A percentile compares a stretch with the other conserved stretches of the same genome.
These are phyloP conservation scores for Boletus speciosus DNA, from an alignment of 768 basidiomycete genomes.

Conservation along the genomic window DNA sequence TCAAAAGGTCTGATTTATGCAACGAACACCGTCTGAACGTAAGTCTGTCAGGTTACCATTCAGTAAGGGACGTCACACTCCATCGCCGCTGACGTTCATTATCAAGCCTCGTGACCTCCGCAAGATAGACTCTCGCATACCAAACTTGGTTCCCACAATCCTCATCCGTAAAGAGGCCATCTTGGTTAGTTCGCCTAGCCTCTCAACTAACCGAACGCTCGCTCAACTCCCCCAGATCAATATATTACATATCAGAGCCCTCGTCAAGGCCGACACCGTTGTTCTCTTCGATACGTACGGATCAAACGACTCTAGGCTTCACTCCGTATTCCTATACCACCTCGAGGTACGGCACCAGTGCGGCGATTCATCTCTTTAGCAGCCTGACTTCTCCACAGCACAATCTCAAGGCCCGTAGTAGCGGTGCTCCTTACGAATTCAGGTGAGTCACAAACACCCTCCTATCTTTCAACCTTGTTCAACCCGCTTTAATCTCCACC, in stretches of 20 bases:
- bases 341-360: slow-evolving; percentile 55
- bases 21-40: slow-evolving; percentile 87
- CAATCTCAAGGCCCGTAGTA: slow-evolving; percentile 71
- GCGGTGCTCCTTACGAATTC: slow-evolving; percentile 83
- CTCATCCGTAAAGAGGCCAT: slow-evolving; percentile 85
- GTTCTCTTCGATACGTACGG: slow-evolving; percentile 92
- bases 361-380: slow-evolving; percentile 7
- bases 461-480: slow-evolving; percentile 11
- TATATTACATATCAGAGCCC: slow-evolving; percentile 90
- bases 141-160: slow-evolving; percentile 93
- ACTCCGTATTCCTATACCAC: slow-evolving; percentile 86
- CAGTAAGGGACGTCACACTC: slow-evolving; percentile 14
- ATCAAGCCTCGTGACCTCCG: slow-evolving; percentile 88
- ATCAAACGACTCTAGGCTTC: slow-evolving; percentile 78
- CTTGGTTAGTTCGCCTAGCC: slow-evolving; percentile 51
- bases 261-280: slow-evolving; percentile 90
- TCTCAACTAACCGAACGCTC: slow-evolving; percentile 1
- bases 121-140: slow-evolving; percentile 92
- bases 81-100: slow-evolving; percentile 23
- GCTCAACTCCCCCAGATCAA: slow-evolving; percentile 57
- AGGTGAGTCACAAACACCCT: slow-evolving; percentile 44
- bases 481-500: slow-evolving; percentile 17
- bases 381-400: slow-evolving; percentile 47
- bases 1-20: slow-evolving; percentile 88
- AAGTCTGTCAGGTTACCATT: slow-evolving; percentile 33